phyloP scores from a whole-genome alignment of 495 filamentous ascomycete genomes.

The Bacidia rubella region DNA sequence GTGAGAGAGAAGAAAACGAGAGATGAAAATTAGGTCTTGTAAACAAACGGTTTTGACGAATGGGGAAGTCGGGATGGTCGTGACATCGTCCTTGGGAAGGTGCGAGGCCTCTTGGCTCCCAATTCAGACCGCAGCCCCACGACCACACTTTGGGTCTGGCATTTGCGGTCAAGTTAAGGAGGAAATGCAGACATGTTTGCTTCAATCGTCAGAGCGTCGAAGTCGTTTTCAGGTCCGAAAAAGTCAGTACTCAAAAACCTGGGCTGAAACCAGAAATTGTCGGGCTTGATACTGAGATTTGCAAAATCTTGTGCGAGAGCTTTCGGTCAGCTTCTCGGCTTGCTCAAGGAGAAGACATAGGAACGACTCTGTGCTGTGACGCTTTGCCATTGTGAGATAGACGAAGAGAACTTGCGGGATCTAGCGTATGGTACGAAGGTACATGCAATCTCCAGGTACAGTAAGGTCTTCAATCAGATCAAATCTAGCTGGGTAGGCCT shows the following conservation, averaged over 20 bases:
- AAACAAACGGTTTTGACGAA: constrained; percentile 13
- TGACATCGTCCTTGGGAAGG: constrained; percentile 11
- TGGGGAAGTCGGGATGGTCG: constrained; percentile 16
- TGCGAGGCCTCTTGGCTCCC: background rate
- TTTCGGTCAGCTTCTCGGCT: background rate
- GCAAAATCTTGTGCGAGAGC: no score
- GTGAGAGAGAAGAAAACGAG: constrained; percentile 25
- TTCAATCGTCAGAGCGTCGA: no score
- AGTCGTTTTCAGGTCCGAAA: no score
- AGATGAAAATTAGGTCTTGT: constrained; percentile 24
- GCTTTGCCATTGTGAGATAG: background rate
- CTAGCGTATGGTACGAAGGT: background rate
- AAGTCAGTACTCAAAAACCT: no score
- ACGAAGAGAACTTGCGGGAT: background rate
- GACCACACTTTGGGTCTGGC: background rate
- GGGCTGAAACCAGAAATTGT: no score
- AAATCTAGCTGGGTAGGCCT: background rate
- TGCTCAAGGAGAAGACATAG: background rate
- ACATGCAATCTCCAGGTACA: background rate
- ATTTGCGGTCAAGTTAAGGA: no score
- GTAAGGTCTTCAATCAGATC: background rate
- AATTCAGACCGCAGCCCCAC: background rate
- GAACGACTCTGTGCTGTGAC: background rate
- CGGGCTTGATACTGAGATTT: no score
- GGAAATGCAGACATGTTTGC: background rate